Base-by-base conservation (phyloP, 2,329 filamentous ascomycete species). In the Fusarium udum region DNA sequence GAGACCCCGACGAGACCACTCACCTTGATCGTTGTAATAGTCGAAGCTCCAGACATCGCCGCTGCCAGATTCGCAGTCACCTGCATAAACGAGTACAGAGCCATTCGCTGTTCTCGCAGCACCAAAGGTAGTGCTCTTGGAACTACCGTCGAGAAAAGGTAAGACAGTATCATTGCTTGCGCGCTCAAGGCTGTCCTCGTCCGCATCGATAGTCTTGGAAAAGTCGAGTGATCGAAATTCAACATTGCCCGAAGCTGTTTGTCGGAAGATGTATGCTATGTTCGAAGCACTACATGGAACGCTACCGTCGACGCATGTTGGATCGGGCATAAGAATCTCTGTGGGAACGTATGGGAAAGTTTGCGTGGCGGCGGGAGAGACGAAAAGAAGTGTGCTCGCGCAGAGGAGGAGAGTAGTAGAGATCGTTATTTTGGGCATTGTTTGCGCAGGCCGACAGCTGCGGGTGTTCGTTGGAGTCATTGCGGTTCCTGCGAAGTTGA, bases 331-430 rank as follows among this genome's bases (percentile, higher is more conserved):
- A 65, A 95, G 87, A 59, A 97, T 87, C 36, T 89, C 90, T 1
- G 94, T 94, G 6, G 94, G 92, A 62, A 91, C 91, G 84, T 97
- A 97, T 32, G 94, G 94, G 59, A 94, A 87, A 55, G 80, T 81
- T 76, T 86, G 84, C 58, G 86, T 84, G 12, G 81, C 77, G 42
- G 78, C 73, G 14, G 70, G 59, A 8, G 73, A 55, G 34, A 57
- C 68, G 28, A 76, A 24, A 28, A 76, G 28, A 10, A 74, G 57
- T 8, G 68, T 63, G n/a, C 64, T 39, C 4, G 56, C 46, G 36
- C 43, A 43, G 28, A 68, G 31, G 36, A 75, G 9, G 31, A 75
- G 58, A 46, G 66, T 53, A 39, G 62, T 57, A 36, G 63, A 61
- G 22, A 48, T 58, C 28, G 53, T 51, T 42, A 63, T 71, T 51